phyloP scores from a whole-genome alignment of 306 rosid genomes.

The Ziziphus jujuba region DNA sequence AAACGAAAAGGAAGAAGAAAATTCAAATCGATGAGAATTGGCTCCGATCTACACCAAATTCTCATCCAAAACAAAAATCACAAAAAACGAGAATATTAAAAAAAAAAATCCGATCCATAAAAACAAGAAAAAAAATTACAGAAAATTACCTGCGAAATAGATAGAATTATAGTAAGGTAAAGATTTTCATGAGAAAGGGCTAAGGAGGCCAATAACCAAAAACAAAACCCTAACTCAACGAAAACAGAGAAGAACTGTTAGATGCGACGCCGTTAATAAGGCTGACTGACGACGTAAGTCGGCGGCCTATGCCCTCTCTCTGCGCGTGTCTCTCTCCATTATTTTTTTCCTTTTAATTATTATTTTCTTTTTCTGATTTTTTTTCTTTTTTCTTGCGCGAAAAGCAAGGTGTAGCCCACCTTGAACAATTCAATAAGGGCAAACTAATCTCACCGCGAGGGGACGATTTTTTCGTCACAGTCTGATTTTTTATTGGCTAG shows the following conservation, averaged over 20 bases:
- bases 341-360: neutral
- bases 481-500: neutral
- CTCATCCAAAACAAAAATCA: neutral
- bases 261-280: constrained; percentile 20
- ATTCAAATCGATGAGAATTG: neutral
- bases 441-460: neutral
- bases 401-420: constrained; percentile 14
- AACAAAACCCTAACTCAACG: constrained; percentile 17
- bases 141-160: neutral
- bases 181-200: constrained; percentile 1
- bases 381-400: constrained; percentile 14
- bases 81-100: neutral
- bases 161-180: neutral
- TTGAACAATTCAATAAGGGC: neutral
- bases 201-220: neutral
- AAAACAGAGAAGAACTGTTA: neutral
- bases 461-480: neutral
- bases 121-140: neutral
- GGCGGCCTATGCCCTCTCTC: constrained; percentile 1
- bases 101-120: neutral
- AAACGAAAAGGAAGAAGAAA: neutral
- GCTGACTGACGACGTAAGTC: constrained; percentile 13
- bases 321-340: neutral
- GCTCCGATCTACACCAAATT: constrained; percentile 5
- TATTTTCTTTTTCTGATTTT: neutral